A percentile compares a stretch with the other conserved stretches of the same genome.
phyloP scores from a whole-genome alignment of 768 basidiomycete genomes.

The Auriscalpium vulgare region DNA sequence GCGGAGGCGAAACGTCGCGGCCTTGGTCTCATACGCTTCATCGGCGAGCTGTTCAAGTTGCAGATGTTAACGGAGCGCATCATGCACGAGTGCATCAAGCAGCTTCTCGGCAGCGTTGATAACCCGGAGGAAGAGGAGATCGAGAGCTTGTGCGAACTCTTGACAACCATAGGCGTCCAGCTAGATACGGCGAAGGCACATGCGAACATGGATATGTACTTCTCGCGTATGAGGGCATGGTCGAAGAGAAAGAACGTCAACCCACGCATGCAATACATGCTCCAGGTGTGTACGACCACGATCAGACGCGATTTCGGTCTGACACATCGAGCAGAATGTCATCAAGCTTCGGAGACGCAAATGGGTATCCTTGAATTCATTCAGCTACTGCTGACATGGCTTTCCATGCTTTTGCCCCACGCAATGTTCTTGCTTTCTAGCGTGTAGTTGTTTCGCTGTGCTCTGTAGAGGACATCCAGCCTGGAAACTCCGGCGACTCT shows the following conservation, averaged over 20 bases:
- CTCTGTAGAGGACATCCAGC: too few species aligned
- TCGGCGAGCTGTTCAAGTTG: conserved; percentile 98
- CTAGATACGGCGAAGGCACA: conserved; percentile 79
- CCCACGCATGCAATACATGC: conserved; percentile 91
- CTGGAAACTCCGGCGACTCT: too few species aligned
- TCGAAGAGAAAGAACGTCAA: conserved; percentile 66
- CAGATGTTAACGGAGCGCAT: conserved; percentile 97
- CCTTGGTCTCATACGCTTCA: conserved; percentile 95
- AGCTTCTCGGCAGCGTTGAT: conserved; percentile 85
- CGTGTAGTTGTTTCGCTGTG: too few species aligned
- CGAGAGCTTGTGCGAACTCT: conserved; percentile 88
- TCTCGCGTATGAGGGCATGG: conserved; percentile 81
- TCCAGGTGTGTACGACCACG: conserved; percentile 55
- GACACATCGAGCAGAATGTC: conserved; percentile 54
- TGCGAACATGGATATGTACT: conserved; percentile 89
- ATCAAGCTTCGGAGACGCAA: conserved; percentile 79
- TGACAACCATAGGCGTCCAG: conserved; percentile 81
- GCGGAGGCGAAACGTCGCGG: conserved; percentile 97
- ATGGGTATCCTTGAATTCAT: too few species aligned
- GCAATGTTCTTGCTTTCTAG: too few species aligned
- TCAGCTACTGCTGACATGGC: too few species aligned
- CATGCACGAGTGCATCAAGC: conserved; percentile 98
- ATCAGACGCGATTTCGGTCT: neutral
- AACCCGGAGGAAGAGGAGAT: conserved; percentile 98
- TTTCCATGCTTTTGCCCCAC: too few species aligned